These are phyloP conservation scores for Pestalotiopsis sp. DNA, from an alignment of 2,329 filamentous ascomycete species.

Conservation along the genomic window DNA sequence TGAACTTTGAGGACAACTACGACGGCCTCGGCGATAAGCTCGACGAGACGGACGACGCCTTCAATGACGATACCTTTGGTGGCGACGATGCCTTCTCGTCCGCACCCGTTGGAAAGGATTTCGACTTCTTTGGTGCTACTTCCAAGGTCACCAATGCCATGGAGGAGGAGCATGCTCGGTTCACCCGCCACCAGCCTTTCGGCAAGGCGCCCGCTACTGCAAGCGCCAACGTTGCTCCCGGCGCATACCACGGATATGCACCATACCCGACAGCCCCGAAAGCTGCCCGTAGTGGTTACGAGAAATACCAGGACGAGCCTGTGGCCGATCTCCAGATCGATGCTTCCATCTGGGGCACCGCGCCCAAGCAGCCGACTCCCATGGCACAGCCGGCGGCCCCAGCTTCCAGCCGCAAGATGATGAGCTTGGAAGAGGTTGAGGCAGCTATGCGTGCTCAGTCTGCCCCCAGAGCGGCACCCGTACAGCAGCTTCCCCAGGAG, in stretches of 20 bases:
- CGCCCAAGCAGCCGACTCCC: conserved; percentile 55
- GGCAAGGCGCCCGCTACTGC: conserved; percentile 39
- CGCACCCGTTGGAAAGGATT: conserved; percentile 78
- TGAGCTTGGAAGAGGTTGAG: conserved; percentile 97
- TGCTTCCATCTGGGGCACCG: conserved; percentile 86
- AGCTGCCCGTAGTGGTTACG: conserved; percentile 79
- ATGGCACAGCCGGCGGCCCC: conserved; percentile 18
- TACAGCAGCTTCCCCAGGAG: conserved; percentile 34
- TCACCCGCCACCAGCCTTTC: conserved; percentile 69
- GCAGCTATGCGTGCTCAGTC: conserved; percentile 78
- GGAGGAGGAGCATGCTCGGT: conserved; percentile 87
- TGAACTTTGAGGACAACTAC: conserved; percentile 95
- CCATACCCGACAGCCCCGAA: conserved; percentile 45
- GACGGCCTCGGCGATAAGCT: conserved; percentile 90
- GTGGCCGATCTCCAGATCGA: conserved; percentile 91
- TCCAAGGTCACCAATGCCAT: conserved; percentile 84
- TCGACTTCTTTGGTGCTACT: conserved; percentile 94
- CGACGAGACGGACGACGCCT: conserved; percentile 86
- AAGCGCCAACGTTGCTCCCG: conserved; percentile 31
- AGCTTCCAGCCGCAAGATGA: conserved; percentile 66
- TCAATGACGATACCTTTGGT: conserved; percentile 96
- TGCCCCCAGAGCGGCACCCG: conserved; percentile 33
- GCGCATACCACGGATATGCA: conserved; percentile 32
- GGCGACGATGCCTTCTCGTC: conserved; percentile 42
- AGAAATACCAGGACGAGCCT: conserved; percentile 85